Conservation (phyloP, 2,329 filamentous ascomycete genomes). For the Penicillium sp. region DNA sequence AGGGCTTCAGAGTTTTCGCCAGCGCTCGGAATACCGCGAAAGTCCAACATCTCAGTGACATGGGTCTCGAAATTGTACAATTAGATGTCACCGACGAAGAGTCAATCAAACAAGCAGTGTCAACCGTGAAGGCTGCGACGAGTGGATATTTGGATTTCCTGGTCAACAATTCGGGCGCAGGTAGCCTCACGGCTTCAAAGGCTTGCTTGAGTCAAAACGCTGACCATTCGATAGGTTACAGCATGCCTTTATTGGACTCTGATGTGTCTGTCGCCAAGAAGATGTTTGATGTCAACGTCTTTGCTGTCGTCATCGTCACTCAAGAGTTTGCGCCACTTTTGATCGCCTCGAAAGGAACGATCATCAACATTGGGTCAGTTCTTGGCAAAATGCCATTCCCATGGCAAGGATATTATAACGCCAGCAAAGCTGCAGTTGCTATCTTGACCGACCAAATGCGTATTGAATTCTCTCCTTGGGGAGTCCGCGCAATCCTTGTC, state of each 20-base stretch:
- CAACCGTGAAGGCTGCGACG: constrained; percentile 25
- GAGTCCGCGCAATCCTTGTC: neutral
- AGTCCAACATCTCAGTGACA: constrained; percentile 24
- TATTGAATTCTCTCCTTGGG: neutral
- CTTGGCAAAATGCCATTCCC: neutral
- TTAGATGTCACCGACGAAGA: constrained; percentile 33
- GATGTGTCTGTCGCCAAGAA: constrained; percentile 30
- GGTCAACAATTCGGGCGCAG: constrained; percentile 47
- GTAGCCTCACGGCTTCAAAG: neutral
- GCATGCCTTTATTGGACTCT: constrained; percentile 40
- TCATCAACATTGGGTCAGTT: constrained; percentile 17
- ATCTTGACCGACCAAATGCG: neutral
- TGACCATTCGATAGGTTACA: constrained; percentile 13
- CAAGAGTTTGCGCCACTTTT: constrained; percentile 28
- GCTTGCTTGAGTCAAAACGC: neutral
- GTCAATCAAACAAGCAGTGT: constrained; percentile 31
- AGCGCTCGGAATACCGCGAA: constrained; percentile 37
- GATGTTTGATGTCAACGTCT: constrained; percentile 20
- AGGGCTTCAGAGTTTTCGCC: constrained; percentile 41
- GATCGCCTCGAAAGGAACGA: constrained; percentile 20
- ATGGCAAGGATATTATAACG: neutral
- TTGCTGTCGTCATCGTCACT: constrained; percentile 10
- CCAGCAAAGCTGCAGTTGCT: neutral
- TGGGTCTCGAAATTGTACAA: constrained; percentile 29
- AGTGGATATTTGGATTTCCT: constrained; percentile 40